Percentiles rank a stretch among this genome's conserved stretches.
These are phyloP conservation scores for Erysimum cheiranthoides DNA, from an alignment of 345 rosid species.

Conservation along the genomic window DNA sequence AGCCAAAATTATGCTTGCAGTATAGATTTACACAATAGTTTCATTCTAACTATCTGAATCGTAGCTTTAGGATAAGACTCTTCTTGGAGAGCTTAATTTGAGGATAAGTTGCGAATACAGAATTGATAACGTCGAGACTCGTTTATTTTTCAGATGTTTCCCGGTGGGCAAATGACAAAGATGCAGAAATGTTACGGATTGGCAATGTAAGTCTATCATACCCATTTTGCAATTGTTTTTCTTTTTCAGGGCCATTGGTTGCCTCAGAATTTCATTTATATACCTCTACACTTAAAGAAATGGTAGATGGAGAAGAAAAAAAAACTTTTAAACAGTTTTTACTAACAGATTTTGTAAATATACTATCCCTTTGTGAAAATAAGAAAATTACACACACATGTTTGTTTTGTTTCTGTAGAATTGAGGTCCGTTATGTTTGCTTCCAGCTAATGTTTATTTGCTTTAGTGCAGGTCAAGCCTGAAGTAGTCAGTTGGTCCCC, in stretches of 20 bases:
- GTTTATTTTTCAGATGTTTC: slow-evolving; percentile 64
- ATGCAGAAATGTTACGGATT: slow-evolving; percentile 77
- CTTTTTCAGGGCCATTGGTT: slow-evolving; percentile 1
- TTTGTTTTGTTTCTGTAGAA: slow-evolving; percentile 15
- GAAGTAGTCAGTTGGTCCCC: slow-evolving; percentile 95
- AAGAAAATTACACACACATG: not conserved
- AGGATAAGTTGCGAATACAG: not conserved
- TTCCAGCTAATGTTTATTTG: slow-evolving; percentile 36
- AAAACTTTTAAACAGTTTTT: not conserved
- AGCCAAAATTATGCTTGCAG: not conserved
- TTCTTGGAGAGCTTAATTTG: slow-evolving; percentile 18
- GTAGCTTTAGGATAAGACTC: slow-evolving; percentile 13
- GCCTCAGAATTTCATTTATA: not conserved
- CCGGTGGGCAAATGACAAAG: slow-evolving; percentile 75
- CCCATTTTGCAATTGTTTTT: not conserved
- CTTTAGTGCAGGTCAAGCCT: slow-evolving; percentile 81
- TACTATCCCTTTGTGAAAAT: not conserved
- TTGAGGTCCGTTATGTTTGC: slow-evolving; percentile 10
- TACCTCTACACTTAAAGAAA: not conserved
- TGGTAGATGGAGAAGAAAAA: not conserved
- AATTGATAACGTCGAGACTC: not conserved
- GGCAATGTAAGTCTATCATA: slow-evolving; percentile 71
- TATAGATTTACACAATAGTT: not conserved
- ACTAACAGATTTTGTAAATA: not conserved
- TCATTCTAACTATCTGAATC: slow-evolving; percentile 9